Percentiles rank a stretch among this genome's conserved stretches.
Evolutionary conservation across 2,329 filamentous ascomycete genomes (phyloP).

Genomic region (Trichophyton schoenleinii): DNA sequence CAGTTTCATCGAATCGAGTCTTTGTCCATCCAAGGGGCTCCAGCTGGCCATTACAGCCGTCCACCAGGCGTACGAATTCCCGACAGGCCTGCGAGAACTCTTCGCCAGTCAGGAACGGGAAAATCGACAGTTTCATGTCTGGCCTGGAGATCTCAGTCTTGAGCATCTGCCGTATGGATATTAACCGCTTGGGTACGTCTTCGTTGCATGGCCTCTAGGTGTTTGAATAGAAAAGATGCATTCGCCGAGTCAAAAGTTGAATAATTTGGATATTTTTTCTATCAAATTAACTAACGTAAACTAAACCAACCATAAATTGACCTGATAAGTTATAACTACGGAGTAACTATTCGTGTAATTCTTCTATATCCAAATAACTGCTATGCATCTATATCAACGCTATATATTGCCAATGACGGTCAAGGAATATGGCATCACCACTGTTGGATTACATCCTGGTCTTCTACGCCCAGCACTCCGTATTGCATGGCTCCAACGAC

Average conservation of each 20-base stretch:
- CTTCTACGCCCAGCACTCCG: slow-evolving; percentile 5
- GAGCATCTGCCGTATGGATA: not conserved
- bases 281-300: not conserved
- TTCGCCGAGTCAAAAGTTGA: not conserved
- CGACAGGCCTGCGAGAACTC: slow-evolving; percentile 8
- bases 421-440: not conserved
- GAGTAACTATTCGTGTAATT: no score
- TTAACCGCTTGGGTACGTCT: not conserved
- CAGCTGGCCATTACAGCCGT: not conserved
- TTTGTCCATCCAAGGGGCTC: slow-evolving; percentile 4
- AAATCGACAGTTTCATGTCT: slow-evolving; percentile 3
- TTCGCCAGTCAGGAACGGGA: slow-evolving; percentile 6
- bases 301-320: not conserved
- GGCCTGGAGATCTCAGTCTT: not conserved
- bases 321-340: not conserved
- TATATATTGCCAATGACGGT: not conserved
- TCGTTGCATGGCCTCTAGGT: no score
- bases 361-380: no score
- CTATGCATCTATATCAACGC: no score
- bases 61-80: slow-evolving; percentile 3
- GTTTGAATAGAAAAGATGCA: not conserved
- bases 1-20: slow-evolving; percentile 5
- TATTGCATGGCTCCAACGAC: slow-evolving; percentile 23
- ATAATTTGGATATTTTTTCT: not conserved
- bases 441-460: not conserved